phyloP scores from a whole-genome alignment of 257 asterid species.

The Solanum etuberosum region DNA sequence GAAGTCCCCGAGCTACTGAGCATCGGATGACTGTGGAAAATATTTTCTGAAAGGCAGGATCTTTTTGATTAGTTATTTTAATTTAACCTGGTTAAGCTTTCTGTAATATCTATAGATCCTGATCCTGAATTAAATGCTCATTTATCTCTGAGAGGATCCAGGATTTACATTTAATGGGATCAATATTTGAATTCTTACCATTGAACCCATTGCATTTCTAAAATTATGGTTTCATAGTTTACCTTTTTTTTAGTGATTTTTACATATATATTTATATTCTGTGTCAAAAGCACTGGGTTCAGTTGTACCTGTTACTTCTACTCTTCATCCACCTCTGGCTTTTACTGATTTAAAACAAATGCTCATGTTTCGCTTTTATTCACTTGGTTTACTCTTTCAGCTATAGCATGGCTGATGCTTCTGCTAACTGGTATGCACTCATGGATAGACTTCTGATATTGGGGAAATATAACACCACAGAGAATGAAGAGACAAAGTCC shows the following conservation, averaged over 20 bases:
- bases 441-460: slow-evolving; percentile 66
- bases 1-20: neutral
- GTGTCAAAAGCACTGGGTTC: neutral
- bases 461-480: slow-evolving; percentile 24
- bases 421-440: slow-evolving; percentile 60
- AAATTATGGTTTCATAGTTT: neutral
- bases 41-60: neutral
- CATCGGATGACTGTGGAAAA: neutral
- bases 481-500: slow-evolving; percentile 10
- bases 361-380: neutral
- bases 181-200: neutral
- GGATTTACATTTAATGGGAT: neutral
- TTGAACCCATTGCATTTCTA: neutral
- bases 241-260: neutral
- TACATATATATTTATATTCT: neutral
- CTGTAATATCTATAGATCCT: neutral
- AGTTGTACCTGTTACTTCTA: neutral
- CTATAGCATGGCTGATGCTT: slow-evolving; percentile 43
- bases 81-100: neutral
- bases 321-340: neutral
- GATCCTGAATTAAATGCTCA: neutral
- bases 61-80: neutral
- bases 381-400: slow-evolving; percentile 19
- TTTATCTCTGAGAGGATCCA: neutral
- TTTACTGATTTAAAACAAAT: neutral